Base-by-base conservation (phyloP, 495 filamentous ascomycete genomes). In the Neurospora sublineolata region DNA sequence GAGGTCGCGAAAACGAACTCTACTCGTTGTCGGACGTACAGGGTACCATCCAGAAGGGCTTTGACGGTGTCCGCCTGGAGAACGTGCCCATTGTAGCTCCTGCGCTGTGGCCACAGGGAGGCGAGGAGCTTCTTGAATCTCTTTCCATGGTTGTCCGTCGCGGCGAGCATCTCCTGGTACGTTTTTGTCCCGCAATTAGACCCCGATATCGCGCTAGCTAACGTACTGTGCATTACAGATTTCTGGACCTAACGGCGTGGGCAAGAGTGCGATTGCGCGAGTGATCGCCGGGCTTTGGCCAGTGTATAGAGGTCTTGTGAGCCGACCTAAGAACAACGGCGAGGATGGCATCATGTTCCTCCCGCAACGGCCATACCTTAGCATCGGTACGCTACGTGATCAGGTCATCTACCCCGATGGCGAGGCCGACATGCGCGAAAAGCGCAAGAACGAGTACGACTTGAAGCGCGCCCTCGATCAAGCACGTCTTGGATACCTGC, bases 401-500 rank as follows among this genome's bases (percentile, higher is more conserved):
- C 96, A 99, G 80, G 94, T 99, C 72, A 97, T 97, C 80, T 99
- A 99, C 73, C 96, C 96, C 3, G 94, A 98, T 75, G 94, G 91
- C 12, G 94, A 94, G 79, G 85, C 94, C 27, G 96, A 98, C 73
- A 97, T 98, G 95, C 90, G 89, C 12, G 92, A 93, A 40, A 89
- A 88, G 58, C 89, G 90, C 6, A 88, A 91, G 72, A 86, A 84
- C 18, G 96, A 99, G 76, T 80, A 86, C 20, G 88, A 92, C 64
- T 84, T 99, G 16, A 87, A 89, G 75, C 83, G 84, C 38, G 88
- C 95, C 5, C 86, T 99, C 7, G 92, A 97, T 68, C 90, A 90
- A 36, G 95, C 93, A 0, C 86, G 88, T 67, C 84, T 99, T 0
- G 94, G 93, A 9, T 97, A 98, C 80, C 85, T 99, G 5, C 93